Evolutionary conservation across 2,329 filamentous ascomycete genomes (phyloP).

Genomic region (Huntiella moniliformis): DNA sequence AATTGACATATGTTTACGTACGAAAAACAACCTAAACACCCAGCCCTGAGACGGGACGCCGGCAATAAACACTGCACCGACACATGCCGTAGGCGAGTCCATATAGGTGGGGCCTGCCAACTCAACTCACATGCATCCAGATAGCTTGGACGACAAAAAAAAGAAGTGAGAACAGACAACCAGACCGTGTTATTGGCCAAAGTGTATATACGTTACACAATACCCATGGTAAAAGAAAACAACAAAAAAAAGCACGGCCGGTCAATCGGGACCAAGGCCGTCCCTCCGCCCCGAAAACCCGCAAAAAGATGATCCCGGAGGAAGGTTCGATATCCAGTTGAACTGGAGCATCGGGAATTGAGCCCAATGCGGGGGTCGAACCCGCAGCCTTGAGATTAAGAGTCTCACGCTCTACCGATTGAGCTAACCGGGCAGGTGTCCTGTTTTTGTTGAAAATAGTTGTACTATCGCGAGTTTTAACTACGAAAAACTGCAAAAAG

Average conservation of each 20-base stretch:
- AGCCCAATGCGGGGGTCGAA: slow-evolving; percentile 21
- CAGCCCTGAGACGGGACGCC: background rate
- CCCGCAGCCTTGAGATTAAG: slow-evolving; percentile 32
- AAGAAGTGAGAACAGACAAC: background rate
- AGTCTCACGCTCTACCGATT: slow-evolving; percentile 60
- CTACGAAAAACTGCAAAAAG: no score
- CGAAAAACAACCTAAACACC: background rate
- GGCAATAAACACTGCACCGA: background rate
- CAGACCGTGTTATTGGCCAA: no score
- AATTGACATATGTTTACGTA: slow-evolving; percentile 7
- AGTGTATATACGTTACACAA: no score
- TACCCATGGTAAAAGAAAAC: background rate
- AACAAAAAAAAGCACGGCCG: background rate
- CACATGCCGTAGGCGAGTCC: background rate
- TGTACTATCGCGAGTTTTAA: background rate
- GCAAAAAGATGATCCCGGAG: background rate
- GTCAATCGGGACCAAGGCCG: no score
- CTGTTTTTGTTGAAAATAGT: background rate
- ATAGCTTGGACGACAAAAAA: background rate
- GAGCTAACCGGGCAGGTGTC: slow-evolving; percentile 36
- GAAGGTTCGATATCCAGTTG: slow-evolving; percentile 7
- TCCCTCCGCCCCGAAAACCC: no score
- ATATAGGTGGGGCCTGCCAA: no score
- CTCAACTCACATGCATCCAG: no score
- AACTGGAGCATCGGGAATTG: slow-evolving; percentile 12